These are phyloP conservation scores for Musa balbisiana DNA, from an alignment of 202 grass and related monocot species.

Conservation along the genomic window DNA sequence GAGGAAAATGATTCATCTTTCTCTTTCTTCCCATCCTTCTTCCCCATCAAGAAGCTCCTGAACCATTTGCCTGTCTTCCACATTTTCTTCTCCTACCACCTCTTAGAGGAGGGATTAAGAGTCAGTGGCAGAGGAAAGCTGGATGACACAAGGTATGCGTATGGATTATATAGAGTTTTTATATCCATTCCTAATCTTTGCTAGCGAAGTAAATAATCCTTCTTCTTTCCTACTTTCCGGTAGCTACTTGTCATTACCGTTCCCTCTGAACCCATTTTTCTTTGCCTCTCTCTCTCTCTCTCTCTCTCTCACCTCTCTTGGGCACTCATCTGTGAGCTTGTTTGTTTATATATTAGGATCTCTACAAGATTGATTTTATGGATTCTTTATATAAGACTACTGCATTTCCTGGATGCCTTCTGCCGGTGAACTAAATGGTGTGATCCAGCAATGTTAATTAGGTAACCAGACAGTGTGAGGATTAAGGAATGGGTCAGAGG, in stretches of 20 bases:
- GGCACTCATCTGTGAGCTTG: background rate
- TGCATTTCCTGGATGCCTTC: background rate
- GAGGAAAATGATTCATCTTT: background rate
- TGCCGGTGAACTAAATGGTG: background rate
- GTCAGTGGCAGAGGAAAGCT: background rate
- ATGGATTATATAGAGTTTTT: background rate
- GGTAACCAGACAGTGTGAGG: background rate
- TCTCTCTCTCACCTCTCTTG: background rate
- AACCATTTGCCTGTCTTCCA: constrained; percentile 23
- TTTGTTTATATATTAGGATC: background rate
- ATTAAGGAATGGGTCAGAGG: constrained; percentile 8
- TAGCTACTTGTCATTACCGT: background rate
- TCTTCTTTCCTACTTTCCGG: background rate
- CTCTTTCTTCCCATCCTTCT: constrained; percentile 24
- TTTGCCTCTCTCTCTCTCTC: background rate
- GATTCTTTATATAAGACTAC: background rate
- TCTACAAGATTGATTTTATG: background rate
- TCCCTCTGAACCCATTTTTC: background rate
- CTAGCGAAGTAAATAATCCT: background rate
- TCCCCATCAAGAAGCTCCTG: constrained; percentile 19
- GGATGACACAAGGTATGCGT: background rate
- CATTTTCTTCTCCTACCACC: constrained; percentile 2
- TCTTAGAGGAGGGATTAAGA: background rate
- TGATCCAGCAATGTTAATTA: background rate
- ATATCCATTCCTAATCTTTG: constrained; percentile 12